Conservation (phyloP, 2,329 filamentous ascomycete species). For the Metarhizium sp. region DNA sequence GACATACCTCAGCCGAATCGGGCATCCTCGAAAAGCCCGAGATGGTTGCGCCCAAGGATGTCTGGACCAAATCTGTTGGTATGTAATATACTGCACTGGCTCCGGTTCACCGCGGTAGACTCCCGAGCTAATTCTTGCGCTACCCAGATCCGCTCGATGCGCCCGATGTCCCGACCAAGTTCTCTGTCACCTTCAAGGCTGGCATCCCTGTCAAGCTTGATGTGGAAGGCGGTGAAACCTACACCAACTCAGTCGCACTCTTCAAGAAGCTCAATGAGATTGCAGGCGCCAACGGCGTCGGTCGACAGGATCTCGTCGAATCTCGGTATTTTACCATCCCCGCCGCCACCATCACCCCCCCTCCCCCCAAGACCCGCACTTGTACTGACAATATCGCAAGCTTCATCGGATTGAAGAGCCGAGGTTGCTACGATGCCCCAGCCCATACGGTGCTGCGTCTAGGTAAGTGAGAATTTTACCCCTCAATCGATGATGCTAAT, state of each 20-base stretch:
- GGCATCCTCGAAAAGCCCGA: no score
- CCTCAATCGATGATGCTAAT: no score
- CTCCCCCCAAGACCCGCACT: no score
- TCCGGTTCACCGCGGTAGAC: neutral
- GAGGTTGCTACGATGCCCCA: conserved; percentile 11
- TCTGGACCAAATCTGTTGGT: neutral
- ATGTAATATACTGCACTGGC: neutral
- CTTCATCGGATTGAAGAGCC: conserved; percentile 16
- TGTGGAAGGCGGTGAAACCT: conserved; percentile 26
- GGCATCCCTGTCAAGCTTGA: conserved; percentile 57
- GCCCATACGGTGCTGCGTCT: conserved; percentile 13
- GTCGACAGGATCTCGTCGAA: conserved; percentile 52
- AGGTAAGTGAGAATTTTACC: no score
- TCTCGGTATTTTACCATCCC: conserved; percentile 6
- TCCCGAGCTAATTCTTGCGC: no score
- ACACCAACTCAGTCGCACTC: conserved; percentile 47
- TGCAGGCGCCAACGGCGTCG: conserved; percentile 48
- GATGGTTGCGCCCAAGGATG: no score
- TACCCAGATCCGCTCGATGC: conserved; percentile 45
- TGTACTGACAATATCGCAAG: conserved; percentile 4
- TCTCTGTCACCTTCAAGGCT: conserved; percentile 57
- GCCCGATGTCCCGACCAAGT: conserved; percentile 53
- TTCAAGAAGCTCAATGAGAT: conserved; percentile 57
- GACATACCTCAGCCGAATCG: no score
- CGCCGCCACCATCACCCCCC: no score